phyloP scores from a whole-genome alignment of 345 rosid species.

The Acer saccharum region DNA sequence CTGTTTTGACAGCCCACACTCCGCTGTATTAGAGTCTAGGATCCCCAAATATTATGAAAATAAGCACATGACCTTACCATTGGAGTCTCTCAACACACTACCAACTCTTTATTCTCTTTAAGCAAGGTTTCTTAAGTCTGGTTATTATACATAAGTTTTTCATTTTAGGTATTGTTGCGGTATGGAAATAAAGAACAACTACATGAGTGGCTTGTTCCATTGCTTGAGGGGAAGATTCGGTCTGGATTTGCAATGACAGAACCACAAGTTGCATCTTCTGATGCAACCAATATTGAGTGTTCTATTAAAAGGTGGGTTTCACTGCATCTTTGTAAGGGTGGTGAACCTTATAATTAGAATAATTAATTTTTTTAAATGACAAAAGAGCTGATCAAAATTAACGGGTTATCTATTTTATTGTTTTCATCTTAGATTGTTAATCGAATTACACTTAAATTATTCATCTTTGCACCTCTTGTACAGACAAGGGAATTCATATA shows the following conservation, averaged over 20 bases:
- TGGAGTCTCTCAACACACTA: no score
- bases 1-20: no score
- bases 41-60: no score
- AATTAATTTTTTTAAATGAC: not conserved
- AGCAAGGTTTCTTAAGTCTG: not conserved
- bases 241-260: conserved; percentile 99
- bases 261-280: conserved; percentile 98
- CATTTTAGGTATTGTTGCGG: conserved; percentile 72
- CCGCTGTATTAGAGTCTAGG: no score
- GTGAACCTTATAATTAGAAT: not conserved
- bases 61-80: no score
- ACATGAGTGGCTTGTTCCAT: conserved; percentile 84
- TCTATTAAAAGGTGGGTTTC: conserved; percentile 71
- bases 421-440: not conserved
- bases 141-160: not conserved
- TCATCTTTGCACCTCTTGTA: conserved; percentile 20
- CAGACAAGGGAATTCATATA: conserved; percentile 81
- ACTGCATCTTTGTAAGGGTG: not conserved
- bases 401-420: not conserved
- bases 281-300: conserved; percentile 97
- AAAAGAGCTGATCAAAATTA: not conserved
- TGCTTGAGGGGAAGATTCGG: conserved; percentile 90
- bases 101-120: not conserved
- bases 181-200: conserved; percentile 90
- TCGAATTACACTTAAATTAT: not conserved